Evolutionary conservation across 148 eudicot species (phyloP), one percentile per base, ranked within the genome.

Genomic region (Heliosperma pusillum): DNA sequence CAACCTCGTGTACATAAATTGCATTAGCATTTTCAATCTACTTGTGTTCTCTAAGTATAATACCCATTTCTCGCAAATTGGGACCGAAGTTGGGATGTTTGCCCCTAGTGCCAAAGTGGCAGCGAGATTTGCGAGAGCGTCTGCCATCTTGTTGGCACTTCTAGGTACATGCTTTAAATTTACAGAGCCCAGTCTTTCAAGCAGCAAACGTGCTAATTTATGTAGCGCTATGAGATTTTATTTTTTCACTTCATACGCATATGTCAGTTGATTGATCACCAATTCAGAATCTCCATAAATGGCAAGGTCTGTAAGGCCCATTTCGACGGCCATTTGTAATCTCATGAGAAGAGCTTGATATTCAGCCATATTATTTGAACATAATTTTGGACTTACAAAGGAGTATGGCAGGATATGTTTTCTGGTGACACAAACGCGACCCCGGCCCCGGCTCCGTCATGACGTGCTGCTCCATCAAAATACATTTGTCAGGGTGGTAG

Each of bases 101-200:
- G 62, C 62, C 62, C 25, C 62, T 20, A 58, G 25, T 58, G 62
- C 62, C 62, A 58, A 58, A 19, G 62, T 58, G 62, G 62, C 25
- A 1, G 62, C 22, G 11, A 60, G 26, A 60, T 60, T 60, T 22
- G 64, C 64, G 20, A 60, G 64, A 2, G 64, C 27, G 27, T 60
- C 64, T 5, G 64, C 64, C 64, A 60, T 60, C 10, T 60, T 60
- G 7, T 60, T 62, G 66, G 66, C 66, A 62, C 66, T 62, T 26
- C 66, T 62, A 12, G 5, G 66, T 10, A 62, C 66, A 13, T 62
- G 66, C 17, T 62, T 36, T 13, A 62, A 25, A 12, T 12, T 0
- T 0, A 20, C 17, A 15, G n/a, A n/a, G n/a, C n/a, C n/a, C n/a
- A n/a, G n/a, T n/a, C n/a, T n/a, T n/a, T n/a, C n/a, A n/a, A n/a